These are phyloP conservation scores for Wickerhamiella dianesei DNA, from an alignment of 805 yeast species.

Conservation along the genomic window DNA sequence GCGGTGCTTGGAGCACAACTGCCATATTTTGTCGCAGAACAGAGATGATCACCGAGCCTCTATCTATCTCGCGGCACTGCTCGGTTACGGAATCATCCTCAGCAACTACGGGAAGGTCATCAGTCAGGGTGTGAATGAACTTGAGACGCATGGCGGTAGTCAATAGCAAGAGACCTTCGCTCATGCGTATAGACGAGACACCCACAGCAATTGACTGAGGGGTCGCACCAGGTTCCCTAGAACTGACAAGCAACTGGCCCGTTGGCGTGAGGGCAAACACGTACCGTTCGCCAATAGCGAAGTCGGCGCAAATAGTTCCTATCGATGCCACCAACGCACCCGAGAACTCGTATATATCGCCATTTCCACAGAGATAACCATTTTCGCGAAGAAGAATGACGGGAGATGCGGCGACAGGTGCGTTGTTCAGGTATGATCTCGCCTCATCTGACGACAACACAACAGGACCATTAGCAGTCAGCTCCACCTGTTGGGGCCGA, in stretches of 20 bases:
- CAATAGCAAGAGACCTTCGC: constrained; percentile 50
- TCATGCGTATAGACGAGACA: constrained; percentile 65
- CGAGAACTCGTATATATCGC: constrained; percentile 3
- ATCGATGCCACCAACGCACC: constrained; percentile 28
- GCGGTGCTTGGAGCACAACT: constrained; percentile 80
- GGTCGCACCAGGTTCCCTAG: constrained; percentile 30
- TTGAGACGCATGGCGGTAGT: constrained; percentile 79
- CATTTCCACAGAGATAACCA: constrained; percentile 6
- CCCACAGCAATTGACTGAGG: constrained; percentile 34
- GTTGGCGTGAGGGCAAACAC: constrained; percentile 63
- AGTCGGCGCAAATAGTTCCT: constrained; percentile 53
- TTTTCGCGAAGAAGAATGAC: neutral
- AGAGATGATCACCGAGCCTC: constrained; percentile 78
- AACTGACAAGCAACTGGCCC: constrained; percentile 46
- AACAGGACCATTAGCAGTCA: neutral
- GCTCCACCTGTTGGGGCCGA: neutral
- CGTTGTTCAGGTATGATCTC: neutral
- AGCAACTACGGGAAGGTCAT: constrained; percentile 23
- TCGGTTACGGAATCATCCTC: constrained; percentile 43
- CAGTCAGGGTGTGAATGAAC: constrained; percentile 54
- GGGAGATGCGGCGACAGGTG: neutral
- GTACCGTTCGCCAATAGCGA: constrained; percentile 6
- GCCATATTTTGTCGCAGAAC: constrained; percentile 71
- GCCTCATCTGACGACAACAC: neutral
- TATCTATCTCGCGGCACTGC: constrained; percentile 74